Percentiles rank a stretch among this genome's conserved stretches.
phyloP scores from a whole-genome alignment of 306 rosid genomes.

The Inga leiocalycina region DNA sequence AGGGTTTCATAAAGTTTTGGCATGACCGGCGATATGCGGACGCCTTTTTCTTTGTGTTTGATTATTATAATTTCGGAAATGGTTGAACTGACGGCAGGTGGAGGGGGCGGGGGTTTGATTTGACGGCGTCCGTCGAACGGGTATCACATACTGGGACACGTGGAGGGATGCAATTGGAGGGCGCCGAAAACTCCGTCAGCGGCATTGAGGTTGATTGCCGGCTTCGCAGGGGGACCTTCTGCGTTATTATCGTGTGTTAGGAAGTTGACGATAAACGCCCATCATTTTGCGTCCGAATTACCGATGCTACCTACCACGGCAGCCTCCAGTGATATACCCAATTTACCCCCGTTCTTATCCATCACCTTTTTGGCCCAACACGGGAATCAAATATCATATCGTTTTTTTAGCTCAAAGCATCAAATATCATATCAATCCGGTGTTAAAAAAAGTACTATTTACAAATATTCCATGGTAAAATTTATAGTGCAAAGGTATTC shows the following conservation, averaged over 20 bases:
- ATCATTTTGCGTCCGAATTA: conserved; percentile 32
- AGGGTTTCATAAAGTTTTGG: neutral
- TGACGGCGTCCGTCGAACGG: conserved; percentile 48
- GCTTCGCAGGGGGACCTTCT: conserved; percentile 45
- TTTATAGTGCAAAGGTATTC: too few species aligned
- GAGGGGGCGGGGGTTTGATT: conserved; percentile 34
- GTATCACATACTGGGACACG: conserved; percentile 42
- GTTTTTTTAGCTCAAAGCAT: too few species aligned
- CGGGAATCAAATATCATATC: neutral
- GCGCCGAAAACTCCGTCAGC: conserved; percentile 42
- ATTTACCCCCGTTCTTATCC: neutral
- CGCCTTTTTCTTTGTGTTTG: neutral
- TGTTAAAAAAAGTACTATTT: too few species aligned
- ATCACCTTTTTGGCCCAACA: neutral
- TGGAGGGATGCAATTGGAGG: conserved; percentile 43
- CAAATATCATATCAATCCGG: too few species aligned
- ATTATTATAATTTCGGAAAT: neutral
- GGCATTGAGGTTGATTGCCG: conserved; percentile 53
- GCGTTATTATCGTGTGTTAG: conserved; percentile 7
- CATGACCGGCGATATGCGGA: neutral
- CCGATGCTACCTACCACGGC: conserved; percentile 16
- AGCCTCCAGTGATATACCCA: conserved; percentile 1
- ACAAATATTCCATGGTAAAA: too few species aligned
- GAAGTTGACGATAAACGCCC: conserved; percentile 56
- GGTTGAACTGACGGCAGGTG: conserved; percentile 52